These are phyloP conservation scores for Argentina anserina DNA, from an alignment of 306 rosid species.

Conservation along the genomic window DNA sequence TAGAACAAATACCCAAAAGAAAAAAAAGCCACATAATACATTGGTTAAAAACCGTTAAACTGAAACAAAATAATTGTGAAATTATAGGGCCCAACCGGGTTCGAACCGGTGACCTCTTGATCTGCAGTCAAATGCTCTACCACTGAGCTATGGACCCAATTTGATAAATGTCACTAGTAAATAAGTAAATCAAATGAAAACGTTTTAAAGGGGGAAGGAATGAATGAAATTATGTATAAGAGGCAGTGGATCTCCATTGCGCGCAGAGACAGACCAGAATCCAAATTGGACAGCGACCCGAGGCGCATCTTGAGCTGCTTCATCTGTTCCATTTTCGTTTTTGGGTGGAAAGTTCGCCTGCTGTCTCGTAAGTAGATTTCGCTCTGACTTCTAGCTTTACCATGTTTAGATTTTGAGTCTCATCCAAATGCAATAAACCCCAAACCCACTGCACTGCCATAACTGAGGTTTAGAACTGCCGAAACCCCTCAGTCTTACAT, in stretches of 20 bases:
- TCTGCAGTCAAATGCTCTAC: slow-evolving; percentile 5
- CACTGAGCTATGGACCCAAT: slow-evolving; percentile 2
- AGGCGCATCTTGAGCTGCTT: not conserved
- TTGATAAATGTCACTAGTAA: no score
- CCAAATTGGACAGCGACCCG: not conserved
- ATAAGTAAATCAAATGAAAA: no score
- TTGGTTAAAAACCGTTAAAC: no score
- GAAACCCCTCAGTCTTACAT: not conserved
- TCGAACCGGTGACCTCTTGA: not conserved
- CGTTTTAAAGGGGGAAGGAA: no score
- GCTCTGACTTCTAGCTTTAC: not conserved
- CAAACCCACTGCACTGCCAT: not conserved
- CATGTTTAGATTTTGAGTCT: not conserved
- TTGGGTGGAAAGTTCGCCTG: no score
- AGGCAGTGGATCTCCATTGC: not conserved
- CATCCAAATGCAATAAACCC: not conserved
- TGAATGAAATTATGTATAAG: no score
- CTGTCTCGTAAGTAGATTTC: not conserved
- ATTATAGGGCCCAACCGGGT: not conserved
- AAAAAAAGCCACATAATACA: no score
- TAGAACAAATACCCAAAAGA: no score
- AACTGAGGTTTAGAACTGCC: not conserved
- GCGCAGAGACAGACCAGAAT: not conserved
- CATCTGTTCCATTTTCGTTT: not conserved
- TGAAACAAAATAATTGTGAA: no score